Conservation (phyloP, 1,284 basidiomycete genomes). For the Melampsora larici-populina region DNA sequence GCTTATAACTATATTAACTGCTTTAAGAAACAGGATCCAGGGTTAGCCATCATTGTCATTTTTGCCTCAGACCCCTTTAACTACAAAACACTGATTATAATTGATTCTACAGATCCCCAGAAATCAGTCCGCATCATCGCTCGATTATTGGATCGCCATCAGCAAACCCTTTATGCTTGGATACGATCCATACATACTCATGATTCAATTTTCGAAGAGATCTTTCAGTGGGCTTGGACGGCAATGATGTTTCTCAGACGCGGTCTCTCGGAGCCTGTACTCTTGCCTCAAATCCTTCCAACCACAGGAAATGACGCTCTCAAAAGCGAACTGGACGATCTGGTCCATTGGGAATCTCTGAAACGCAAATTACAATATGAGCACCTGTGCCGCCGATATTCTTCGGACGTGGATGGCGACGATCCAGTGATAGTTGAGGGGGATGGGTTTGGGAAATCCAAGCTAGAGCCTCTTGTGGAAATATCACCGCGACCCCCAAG, state of each 20-base stretch:
- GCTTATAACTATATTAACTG: slow-evolving; percentile 46
- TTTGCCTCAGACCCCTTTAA: background rate
- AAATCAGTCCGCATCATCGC: slow-evolving; percentile 35
- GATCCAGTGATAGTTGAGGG: slow-evolving; percentile 48
- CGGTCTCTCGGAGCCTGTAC: slow-evolving; percentile 29
- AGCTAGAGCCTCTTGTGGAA: slow-evolving; percentile 41
- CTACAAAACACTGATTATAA: slow-evolving; percentile 43
- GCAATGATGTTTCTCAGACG: slow-evolving; percentile 36
- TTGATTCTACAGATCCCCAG: slow-evolving; percentile 44
- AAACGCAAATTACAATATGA: slow-evolving; percentile 41
- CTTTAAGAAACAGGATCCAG: slow-evolving; percentile 40
- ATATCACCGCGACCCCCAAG: slow-evolving; percentile 24
- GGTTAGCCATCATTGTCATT: background rate
- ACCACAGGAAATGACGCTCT: slow-evolving; percentile 36
- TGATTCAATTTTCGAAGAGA: slow-evolving; percentile 48
- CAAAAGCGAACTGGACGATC: slow-evolving; percentile 27
- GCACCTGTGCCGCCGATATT: slow-evolving; percentile 39
- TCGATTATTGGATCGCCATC: slow-evolving; percentile 32
- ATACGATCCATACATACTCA: slow-evolving; percentile 25
- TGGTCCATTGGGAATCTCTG: slow-evolving; percentile 31
- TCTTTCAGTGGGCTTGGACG: slow-evolving; percentile 47
- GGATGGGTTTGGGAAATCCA: slow-evolving; percentile 44
- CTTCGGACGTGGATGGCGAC: slow-evolving; percentile 46
- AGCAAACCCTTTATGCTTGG: slow-evolving; percentile 35
- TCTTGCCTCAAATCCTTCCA: slow-evolving; percentile 41